Percentiles rank a stretch among this genome's conserved stretches.
Conservation (phyloP, 225 moss, liverwort and hornwort species). For the Pseudisothecium myosuroides region DNA sequence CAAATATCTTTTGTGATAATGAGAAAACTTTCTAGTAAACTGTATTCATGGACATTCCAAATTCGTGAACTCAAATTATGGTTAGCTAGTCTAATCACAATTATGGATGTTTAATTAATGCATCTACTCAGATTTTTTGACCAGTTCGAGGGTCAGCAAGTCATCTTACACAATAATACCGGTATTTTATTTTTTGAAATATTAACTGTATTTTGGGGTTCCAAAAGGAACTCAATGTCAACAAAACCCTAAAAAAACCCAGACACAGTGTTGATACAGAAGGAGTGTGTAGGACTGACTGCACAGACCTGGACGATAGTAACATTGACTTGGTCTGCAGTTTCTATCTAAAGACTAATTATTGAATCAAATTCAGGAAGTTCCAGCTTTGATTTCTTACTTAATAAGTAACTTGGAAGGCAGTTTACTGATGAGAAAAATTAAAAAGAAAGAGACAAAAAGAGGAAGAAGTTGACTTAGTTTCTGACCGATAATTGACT, state of each 20-base stretch:
- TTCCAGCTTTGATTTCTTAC: too few relatives aligned
- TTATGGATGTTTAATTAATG: neutral
- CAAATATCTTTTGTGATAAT: neutral
- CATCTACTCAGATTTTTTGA: neutral
- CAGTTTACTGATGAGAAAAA: neutral
- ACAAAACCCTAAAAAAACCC: too few relatives aligned
- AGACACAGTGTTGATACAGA: neutral
- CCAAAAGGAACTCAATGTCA: neutral
- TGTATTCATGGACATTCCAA: neutral
- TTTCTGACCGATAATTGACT: neutral
- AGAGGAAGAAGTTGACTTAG: neutral
- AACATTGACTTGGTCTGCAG: neutral
- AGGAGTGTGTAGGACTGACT: neutral
- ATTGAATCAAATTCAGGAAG: neutral
- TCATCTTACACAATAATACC: neutral
- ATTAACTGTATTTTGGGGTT: too few relatives aligned
- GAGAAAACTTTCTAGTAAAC: too few relatives aligned
- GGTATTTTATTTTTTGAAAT: too few relatives aligned
- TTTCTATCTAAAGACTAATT: neutral
- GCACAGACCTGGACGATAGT: too few relatives aligned
- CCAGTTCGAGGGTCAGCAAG: neutral
- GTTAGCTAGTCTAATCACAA: neutral
- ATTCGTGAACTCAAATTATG: neutral
- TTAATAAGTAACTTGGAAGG: neutral
- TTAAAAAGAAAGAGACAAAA: neutral